These are phyloP conservation scores for Clohesyomyces aquaticus DNA, from an alignment of 495 filamentous ascomycete species.

Conservation along the genomic window DNA sequence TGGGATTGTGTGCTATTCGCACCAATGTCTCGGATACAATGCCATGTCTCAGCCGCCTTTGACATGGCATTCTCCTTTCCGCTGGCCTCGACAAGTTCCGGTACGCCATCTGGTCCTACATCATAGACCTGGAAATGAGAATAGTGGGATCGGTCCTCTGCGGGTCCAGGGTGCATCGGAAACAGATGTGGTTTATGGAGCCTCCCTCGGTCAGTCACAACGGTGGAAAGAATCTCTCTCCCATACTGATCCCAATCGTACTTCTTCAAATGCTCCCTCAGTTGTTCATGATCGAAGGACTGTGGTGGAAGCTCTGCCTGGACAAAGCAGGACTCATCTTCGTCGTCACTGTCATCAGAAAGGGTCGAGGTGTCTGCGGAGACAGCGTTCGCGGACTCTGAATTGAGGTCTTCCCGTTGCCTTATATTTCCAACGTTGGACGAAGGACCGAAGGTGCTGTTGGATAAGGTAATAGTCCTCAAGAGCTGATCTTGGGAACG, in stretches of 20 bases:
- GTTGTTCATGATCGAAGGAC: constrained; percentile 37
- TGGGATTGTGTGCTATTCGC: constrained; percentile 34
- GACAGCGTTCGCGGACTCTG: constrained; percentile 3
- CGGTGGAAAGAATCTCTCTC: constrained; percentile 44
- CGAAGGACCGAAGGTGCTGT: too few relatives aligned
- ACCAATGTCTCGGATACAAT: constrained; percentile 47
- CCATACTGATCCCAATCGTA: constrained; percentile 46
- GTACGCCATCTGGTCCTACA: constrained; percentile 50
- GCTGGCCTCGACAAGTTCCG: constrained; percentile 40
- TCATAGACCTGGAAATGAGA: constrained; percentile 58
- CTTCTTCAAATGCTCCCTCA: constrained; percentile 42
- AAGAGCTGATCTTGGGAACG: background rate
- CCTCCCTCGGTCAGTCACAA: constrained; percentile 46
- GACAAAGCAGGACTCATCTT: constrained; percentile 42
- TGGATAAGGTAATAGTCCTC: background rate
- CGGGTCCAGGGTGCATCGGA: constrained; percentile 37
- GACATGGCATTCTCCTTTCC: constrained; percentile 37
- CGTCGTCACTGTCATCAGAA: constrained; percentile 36
- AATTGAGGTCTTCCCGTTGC: constrained; percentile 8
- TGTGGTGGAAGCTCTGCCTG: constrained; percentile 30
- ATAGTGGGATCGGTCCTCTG: constrained; percentile 47
- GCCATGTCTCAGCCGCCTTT: constrained; percentile 50
- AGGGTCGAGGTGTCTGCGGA: constrained; percentile 32
- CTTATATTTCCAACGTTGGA: too few relatives aligned
- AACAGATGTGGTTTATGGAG: constrained; percentile 45